phyloP scores from a whole-genome alignment of 768 basidiomycete genomes.

The Termitomyces sp. region DNA sequence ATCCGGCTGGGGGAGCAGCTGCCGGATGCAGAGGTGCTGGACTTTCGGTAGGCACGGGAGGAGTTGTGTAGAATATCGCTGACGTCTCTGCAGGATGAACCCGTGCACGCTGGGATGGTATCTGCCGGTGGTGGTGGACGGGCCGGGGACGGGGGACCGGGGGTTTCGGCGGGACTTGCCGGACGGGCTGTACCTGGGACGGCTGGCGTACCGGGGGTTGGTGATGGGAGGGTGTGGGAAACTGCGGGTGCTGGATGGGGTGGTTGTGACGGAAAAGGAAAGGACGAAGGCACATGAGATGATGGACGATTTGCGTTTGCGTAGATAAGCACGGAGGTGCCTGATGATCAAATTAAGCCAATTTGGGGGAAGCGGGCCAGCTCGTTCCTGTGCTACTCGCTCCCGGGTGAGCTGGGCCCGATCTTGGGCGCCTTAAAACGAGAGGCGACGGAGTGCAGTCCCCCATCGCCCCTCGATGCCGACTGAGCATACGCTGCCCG shows the following conservation, averaged over 20 bases:
- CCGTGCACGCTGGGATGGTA: slow-evolving; percentile 97
- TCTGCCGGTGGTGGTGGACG: slow-evolving; percentile 75
- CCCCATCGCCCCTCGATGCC: slow-evolving; percentile 40
- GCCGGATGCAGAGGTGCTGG: slow-evolving; percentile 81
- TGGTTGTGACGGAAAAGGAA: slow-evolving; percentile 80
- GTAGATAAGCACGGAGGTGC: slow-evolving; percentile 8
- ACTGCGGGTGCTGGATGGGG: slow-evolving; percentile 79
- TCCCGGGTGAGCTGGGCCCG: no score
- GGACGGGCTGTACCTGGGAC: slow-evolving; percentile 80
- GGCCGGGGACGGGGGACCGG: slow-evolving; percentile 63
- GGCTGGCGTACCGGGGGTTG: slow-evolving; percentile 85
- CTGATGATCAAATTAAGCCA: slow-evolving; percentile 16
- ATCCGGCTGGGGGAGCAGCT: slow-evolving; percentile 67
- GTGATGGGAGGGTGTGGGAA: slow-evolving; percentile 70
- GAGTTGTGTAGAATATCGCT: no score
- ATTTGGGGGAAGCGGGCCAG: slow-evolving; percentile 1
- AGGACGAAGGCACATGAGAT: slow-evolving; percentile 73
- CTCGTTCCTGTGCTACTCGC: neutral
- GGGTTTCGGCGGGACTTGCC: slow-evolving; percentile 89
- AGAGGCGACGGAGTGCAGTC: no score
- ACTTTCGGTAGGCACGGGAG: slow-evolving; percentile 59
- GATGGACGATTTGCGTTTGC: slow-evolving; percentile 27
- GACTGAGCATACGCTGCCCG: slow-evolving; percentile 35
- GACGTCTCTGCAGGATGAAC: slow-evolving; percentile 61
- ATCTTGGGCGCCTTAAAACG: slow-evolving; percentile 17